Percentiles rank a stretch among this genome's conserved stretches.
These are phyloP conservation scores for Solanum etuberosum DNA, from an alignment of 257 asterid species.

Conservation along the genomic window DNA sequence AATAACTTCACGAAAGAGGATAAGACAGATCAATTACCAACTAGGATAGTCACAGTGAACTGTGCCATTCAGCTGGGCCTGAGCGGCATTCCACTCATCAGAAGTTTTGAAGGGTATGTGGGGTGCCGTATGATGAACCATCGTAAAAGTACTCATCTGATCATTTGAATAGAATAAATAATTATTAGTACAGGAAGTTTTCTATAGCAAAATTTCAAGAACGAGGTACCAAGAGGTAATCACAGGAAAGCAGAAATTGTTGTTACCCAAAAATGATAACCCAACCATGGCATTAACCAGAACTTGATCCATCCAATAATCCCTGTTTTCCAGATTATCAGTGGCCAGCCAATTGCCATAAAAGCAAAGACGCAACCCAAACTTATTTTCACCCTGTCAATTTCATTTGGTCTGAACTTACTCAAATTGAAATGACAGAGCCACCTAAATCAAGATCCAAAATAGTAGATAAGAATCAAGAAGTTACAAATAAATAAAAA, in stretches of 20 bases:
- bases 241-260: conserved; percentile 3
- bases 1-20: neutral
- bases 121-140: conserved; percentile 99
- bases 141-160: conserved; percentile 95
- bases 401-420: conserved; percentile 84
- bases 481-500: neutral
- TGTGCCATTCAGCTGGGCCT: conserved; percentile 93
- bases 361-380: conserved; percentile 86
- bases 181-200: neutral
- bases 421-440: conserved; percentile 66
- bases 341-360: conserved; percentile 96
- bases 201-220: neutral
- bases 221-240: neutral
- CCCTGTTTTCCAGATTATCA: conserved; percentile 69
- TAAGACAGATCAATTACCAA: conserved; percentile 42
- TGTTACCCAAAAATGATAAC: conserved; percentile 96
- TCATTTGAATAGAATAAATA: neutral
- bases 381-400: conserved; percentile 85
- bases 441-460: conserved; percentile 37
- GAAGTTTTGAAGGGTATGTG: conserved; percentile 87
- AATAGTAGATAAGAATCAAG: neutral
- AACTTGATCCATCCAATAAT: conserved; percentile 85
- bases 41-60: conserved; percentile 90
- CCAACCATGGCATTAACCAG: conserved; percentile 98
- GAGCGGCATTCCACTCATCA: conserved; percentile 89